Evolutionary conservation across 2,329 filamentous ascomycete genomes (phyloP), one percentile per base, ranked within the genome.

Genomic region (Fusarium sororula): DNA sequence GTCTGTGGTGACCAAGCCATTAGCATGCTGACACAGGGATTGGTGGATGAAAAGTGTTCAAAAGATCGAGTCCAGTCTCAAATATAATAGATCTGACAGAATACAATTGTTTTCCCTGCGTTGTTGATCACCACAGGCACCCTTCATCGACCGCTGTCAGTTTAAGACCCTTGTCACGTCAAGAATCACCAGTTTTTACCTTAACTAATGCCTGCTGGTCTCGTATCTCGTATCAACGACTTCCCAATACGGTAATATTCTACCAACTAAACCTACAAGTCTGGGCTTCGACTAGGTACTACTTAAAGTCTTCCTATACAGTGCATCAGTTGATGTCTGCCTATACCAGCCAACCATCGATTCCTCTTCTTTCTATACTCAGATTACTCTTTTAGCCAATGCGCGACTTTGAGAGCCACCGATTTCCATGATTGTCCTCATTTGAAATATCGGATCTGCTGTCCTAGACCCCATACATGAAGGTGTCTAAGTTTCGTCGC

Each of bases 141-240:
- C 28, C 35, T 39, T 35, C 11, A 14, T 59, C 10, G 30, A 74
- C 54, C n/a, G 28, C 47, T 22, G 38, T 58, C 64, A 41, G 60
- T 55, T 53, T 53, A 72, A 57, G 42, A 39, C 44, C 59, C 38
- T 50, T 50, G 53, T 45, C 60, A 44, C 47, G n/a, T 41, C 55
- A 38, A 42, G 38, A 63, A 57, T 35, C 37, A 42, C 47, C 17
- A 45, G n/a, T 24, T 64, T 28, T 47, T 30, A 28, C 45, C 20
- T 47, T 15, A 17, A 35, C 32, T 47, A 24, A 62, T 65, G 37
- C 47, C 35, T 30, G 13, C 32, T 73, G 70, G 72, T 63, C 69
- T 67, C 69, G 66, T 75, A 75, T 73, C 42, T 64, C 62, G 72
- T 70, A 75, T 73, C 32, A 20, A 64, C n/a, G n/a, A 50, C 41